Base-by-base conservation (phyloP, 371 early-diverging fungal genomes). In the Actinomucor elegans region DNA sequence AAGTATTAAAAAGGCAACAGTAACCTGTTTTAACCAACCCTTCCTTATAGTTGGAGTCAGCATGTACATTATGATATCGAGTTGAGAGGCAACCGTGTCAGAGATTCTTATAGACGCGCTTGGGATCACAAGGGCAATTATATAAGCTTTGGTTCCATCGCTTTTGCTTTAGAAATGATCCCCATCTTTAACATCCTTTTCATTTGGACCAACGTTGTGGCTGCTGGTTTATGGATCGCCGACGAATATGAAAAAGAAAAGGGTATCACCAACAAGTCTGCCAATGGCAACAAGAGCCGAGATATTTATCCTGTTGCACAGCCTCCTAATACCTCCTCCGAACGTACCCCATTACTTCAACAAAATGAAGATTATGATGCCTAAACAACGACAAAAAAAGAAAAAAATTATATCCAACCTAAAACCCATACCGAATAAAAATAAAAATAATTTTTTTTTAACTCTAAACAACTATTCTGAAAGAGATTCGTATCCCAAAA, bases 151-250 rank as follows among this genome's bases (percentile, higher is more conserved):
- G 87, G 87, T 6, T 53, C 69, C 2, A 59, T 76, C 0, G 83
- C 84, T 3, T 67, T 80, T 15, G 77, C 66, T 3, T 52, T 86
- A 27, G 81, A 84, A 57, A 57, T 84, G 40, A 63, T 88, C 2
- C 86, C 86, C n/a, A 23, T 86, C 8, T 66, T 79, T 20, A 80
- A 82, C 33, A 57, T 83, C 28, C 31, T 88, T 5, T 86, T 86
- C 36, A 64, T 79, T 24, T 86, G 82, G 72, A 84, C 88, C 10
- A 86, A 86, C 44, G 79, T 80, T 49, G 80, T 88, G 5, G 85
- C 84, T 5, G 75, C 83, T n/a, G 84, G 81, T 7, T 62, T 88
- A 20, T 88, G 86, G 85, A 78, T 83, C 6, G 75, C 69, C 11
- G 80, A 81, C 41, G 69, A 71, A 29, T 75, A 70, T 52, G 66